Evolutionary conservation across 2,329 filamentous ascomycete genomes (phyloP), one percentile per base, ranked within the genome.

Genomic region (Ceratocystis albifundus): DNA sequence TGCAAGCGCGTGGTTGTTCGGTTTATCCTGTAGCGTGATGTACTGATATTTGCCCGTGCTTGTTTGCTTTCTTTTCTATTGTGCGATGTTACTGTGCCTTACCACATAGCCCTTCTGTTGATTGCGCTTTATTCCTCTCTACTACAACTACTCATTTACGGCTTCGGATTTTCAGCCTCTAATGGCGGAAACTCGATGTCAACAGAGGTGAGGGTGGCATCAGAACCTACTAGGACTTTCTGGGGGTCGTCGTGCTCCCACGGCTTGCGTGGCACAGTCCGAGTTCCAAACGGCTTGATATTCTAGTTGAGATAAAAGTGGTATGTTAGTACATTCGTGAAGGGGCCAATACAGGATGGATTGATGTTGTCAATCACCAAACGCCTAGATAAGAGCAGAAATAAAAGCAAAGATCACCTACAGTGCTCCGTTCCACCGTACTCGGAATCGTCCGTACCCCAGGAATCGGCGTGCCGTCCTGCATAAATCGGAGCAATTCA

Each of bases 371-470:
- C 36, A 59, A 36, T 2, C 4, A 53, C 7, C 48, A 8, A 20
- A 25, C 1, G 17, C 22, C 6, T 2, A 36, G n/a, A 59, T 20
- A 12, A n/a, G 22, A 59, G 30, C 10, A 4, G 28, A 6, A 32
- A 30, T 4, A 12, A 57, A 32, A 30, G 4, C n/a, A n/a, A 50
- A 22, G n/a, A 12, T 30, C 53, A 72, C 80, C 82, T 68, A 88
- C 87, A 68, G 89, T 83, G 3, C 88, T 87, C 65, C 85, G 80
- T 22, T 92, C 79, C 4, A 96, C 79, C 0, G 87, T 94, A 70
- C 90, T 84, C 3, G 92, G 90, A 65, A 96, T 93, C 69, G 96
- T 84, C 70, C 86, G 86, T 72, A 96, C 95, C 0, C 92, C 92
- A 0, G 91, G 90, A 55, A 96, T 88, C 0, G 89, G 87, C 71